Base-by-base conservation (phyloP, 345 rosid species). In the Viola odorata region DNA sequence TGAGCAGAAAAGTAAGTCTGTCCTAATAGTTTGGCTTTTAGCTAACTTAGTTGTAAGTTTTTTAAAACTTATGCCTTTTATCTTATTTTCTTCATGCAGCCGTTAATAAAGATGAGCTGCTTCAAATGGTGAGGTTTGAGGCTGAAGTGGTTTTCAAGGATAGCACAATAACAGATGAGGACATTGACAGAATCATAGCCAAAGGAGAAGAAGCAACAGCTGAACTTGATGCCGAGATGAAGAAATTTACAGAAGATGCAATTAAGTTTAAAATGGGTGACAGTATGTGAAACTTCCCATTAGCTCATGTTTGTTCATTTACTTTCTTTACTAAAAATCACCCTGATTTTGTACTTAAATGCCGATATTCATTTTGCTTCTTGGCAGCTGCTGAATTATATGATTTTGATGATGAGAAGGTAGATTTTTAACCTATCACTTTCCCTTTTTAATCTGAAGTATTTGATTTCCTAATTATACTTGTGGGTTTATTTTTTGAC, bases 61-160 rank as follows among this genome's bases (percentile, higher is more conserved):
- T 47, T 0, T n/a, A 47, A 9, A 23, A 8, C 8, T 37, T 6
- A n/a, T 8, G 1, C 41, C 44, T 55, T 42, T 12, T n/a, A 5
- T 17, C 39, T 11, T 65, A 37, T 66, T 53, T 40, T 15, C 64
- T 53, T 51, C 39, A 40, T 73, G 62, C 85, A 88, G 97, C 99
- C 80, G 96, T 94, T 55, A 94, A 94, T 72, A 91, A 91, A 78
- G 97, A 94, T 85, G 99, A 94, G 77, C 83, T 91, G 73, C 99
- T 94, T 73, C 98, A 92, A 72, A 92, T 94, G 99, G 99, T 94
- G 75, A 84, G 99, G 72, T 94, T 84, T 79, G 99, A 96, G 66
- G 99, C 97, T 71, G 99, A 94, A 74, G 84, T 94, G 99, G 99
- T 94, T 75, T 94, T 94, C 75, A 94, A 92, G 82, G 98, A 92